Evolutionary conservation across 257 asterid species (phyloP), one percentile per base, ranked within the genome.

Genomic region (Vinca minor): DNA sequence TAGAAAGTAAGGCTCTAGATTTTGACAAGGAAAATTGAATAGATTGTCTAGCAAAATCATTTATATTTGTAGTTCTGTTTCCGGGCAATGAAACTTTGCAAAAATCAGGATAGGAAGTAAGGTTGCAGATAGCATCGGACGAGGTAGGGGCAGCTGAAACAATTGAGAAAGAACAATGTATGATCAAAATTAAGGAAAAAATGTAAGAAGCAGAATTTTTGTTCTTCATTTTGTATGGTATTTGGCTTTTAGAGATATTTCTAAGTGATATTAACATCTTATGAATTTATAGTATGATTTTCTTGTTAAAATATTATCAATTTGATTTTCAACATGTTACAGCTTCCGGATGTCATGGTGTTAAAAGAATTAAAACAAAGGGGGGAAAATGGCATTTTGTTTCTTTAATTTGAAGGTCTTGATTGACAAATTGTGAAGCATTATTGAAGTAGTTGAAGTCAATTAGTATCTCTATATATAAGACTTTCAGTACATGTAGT

Each of bases 81-180:
- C n/a, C 64, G 8, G 69, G 79, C 9, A 70, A 17, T 10, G 31
- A 28, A 4, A 63, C 35, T 52, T 52, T 68, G 63, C 76, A 77
- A 11, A 74, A 77, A 4, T 5, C 26, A 5, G 77, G 70, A 26
- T 56, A 26, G 1, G 74, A 71, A 44, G 82, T 77, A 14, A 18
- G n/a, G 71, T 71, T 49, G 45, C 82, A 77, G 21, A 70, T 58
- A 23, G 26, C 48, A 54, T 69, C 69, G 1, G 76, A 63, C 7
- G 68, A 60, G 46, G 54, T 50, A 34, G 59, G 25, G 44, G 64
- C 69, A 13, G 64, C 72, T 32, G 46, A n/a, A 18, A 35, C 38
- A 2, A 15, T 4, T 4, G 47, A 59, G 14, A 41, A 9, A 42
- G 42, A 57, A 8, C 31, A 46, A 46, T 34, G 60, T 14, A 68